Base-by-base conservation (phyloP, 306 rosid species). In the Echinosophora koreensis region DNA sequence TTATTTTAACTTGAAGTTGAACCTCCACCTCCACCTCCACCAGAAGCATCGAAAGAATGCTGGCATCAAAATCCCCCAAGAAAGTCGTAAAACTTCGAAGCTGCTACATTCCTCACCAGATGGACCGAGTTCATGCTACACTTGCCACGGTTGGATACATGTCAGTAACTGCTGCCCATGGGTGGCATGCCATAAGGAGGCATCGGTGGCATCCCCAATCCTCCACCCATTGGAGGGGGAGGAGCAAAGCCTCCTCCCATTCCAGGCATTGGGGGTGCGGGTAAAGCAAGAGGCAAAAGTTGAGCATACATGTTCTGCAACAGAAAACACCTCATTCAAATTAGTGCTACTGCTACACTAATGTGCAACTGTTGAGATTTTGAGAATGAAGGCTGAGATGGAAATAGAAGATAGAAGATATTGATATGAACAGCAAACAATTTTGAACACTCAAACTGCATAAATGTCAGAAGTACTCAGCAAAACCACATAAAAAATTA, bases 291-390 rank as follows among this genome's bases (percentile, higher is more conserved):
- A 73, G 99, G 99, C 87, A 96, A 80, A 87, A 96, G 80, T 65
- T 96, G 99, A 47, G 98, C 99, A 81, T 96, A 96, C 99, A 96
- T 93, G 92, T 96, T 96, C 99, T 96, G 98, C 89, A 87, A 87
- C 38, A 81, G 66, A 76, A 82, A 76, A 60, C 69, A 61, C 44
- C 50, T 12, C 42, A 63, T 56, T 71, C 66, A 41, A 77, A 77
- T 77, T 67, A 76, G 52, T 44, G 64, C 34, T 17, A 57, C 30
- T 44, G 64, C 34, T 17, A 57, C 30, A 44, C 14, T n/a, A 59
- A n/a, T 35, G 56, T 38, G 55, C 60, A 51, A 28, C 47, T 54
- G 70, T 51, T 42, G 8, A 38, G 71, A 56, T 68, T 66, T 51
- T 42, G 5, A 38, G 71, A 56, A 73, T 66, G 47, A 71, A 70